Evolutionary conservation across 2,329 filamentous ascomycete species (phyloP), one percentile per base, ranked within the genome.

Genomic region (Colletotrichum agaves): DNA sequence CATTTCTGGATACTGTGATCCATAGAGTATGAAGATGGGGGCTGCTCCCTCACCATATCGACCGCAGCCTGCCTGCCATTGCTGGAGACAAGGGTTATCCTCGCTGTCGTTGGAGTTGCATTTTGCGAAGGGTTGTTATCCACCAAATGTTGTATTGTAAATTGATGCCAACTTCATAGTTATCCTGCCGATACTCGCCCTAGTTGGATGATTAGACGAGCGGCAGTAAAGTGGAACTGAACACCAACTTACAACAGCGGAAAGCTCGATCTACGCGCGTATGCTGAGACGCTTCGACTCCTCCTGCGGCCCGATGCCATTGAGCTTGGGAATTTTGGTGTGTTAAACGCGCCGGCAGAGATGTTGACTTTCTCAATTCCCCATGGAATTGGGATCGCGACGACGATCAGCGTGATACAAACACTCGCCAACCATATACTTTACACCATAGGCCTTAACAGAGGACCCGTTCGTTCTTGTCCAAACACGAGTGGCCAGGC

Each of bases 241-340:
- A 39, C 19, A 15, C 2, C 47, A 27, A 53, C 62, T 50, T 56
- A 61, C 87, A 7, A 90, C 86, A 46, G 85, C 88, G 0, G 86
- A 87, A 2, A 87, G 79, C 70, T 89, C 82, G 1, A 78, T 76
- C 53, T 87, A 72, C 7, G 88, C 79, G 1, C 79, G 76, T 61
- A 83, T 81, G 3, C 71, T 71, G 33, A 78, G 75, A 50, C 74
- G 74, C 12, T 77, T 69, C 1, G 86, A 75, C 35, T 84, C 78
- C 0, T 65, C 70, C 0, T 74, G 73, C 0, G 83, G 83, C 0
- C 84, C 85, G 27, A 81, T 69, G 0, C 85, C 85, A 47, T 82
- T 84, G 4, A 85, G 78, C 77, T 85, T 84, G 10, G 87, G 77
- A 87, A 74, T 65, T 88, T 84, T 0, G 86, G 85, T 0, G 84